Evolutionary conservation across 768 basidiomycete species (phyloP), one percentile per base, ranked within the genome.

Genomic region (Russula compacta): DNA sequence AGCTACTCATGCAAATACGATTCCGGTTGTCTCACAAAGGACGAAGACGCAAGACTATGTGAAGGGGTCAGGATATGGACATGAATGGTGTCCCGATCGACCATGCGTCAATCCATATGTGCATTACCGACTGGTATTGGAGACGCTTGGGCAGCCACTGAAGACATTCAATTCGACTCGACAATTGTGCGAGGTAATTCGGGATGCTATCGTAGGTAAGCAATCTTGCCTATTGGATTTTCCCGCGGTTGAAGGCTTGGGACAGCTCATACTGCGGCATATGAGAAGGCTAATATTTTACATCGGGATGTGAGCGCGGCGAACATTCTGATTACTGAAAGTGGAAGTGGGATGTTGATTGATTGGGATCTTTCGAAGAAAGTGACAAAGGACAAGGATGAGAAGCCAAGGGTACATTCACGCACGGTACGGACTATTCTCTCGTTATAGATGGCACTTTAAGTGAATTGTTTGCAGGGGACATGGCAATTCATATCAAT

Each of bases 401-500:
- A 11, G 40, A 12, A 42, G 32, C 29, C 58, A 5, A 33, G 58
- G 7, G 32, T 12, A 24, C 38, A 40, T 44, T 50, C 49, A 7
- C 58, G 32, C n/a, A 59, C 50, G 32, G 58, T 59, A 29, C 6
- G 39, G 3, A 29, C 24, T 21, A n/a, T n/a, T 19, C 7, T 38
- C 24, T 1, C 46, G 5, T 35, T 17, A 19, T 57, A 6, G 7
- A 35, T 14, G 6, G 29, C 7, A 6, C n/a, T 15, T 4, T 6
- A 12, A 35, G 15, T 6, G 35, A 8, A 32, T 7, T 29, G 11
- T 47, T 21, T 33, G 6, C 39, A 67, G 66, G 63, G 66, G 1
- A 67, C 66, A 19, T 64, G 63, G 66, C 66, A 64, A 53, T 67
- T 53, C 56, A 57, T 60, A 58, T 59, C 60, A 0, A 63, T 59